phyloP scores from a whole-genome alignment of 2,329 filamentous ascomycete species.

The Xylaria sp. region DNA sequence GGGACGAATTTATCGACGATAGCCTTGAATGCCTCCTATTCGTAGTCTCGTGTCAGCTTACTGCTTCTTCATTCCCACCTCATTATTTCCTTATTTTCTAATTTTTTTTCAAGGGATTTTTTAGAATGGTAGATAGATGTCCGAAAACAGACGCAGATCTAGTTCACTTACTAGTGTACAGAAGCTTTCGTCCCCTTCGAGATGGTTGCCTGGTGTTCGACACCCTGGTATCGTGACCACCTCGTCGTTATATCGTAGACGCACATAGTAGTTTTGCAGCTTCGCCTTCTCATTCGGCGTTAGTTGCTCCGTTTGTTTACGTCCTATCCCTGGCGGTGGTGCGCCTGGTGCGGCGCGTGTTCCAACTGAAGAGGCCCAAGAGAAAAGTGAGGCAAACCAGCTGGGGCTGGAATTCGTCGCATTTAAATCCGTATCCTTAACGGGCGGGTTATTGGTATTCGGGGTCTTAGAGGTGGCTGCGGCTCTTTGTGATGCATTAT shows the following conservation, averaged over 20 bases:
- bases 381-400: constrained; percentile 51
- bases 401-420: constrained; percentile 34
- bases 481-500: constrained; percentile 30
- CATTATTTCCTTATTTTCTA: background rate
- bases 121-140: background rate
- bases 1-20: constrained; percentile 94
- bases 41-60: constrained; percentile 3
- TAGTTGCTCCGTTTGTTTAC: constrained; percentile 68
- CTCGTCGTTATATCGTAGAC: constrained; percentile 89
- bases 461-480: background rate
- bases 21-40: constrained; percentile 84
- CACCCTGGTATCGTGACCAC: constrained; percentile 87
- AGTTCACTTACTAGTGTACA: constrained; percentile 78
- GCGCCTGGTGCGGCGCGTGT: constrained; percentile 44
- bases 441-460: constrained; percentile 32
- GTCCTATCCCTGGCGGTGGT: constrained; percentile 63
- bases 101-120: background rate
- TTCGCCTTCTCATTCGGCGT: constrained; percentile 65
- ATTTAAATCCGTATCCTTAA: constrained; percentile 19
- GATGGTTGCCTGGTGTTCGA: constrained; percentile 77
- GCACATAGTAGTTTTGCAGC: constrained; percentile 83
- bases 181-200: constrained; percentile 86
- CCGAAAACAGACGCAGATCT: background rate
- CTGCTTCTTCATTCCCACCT: background rate
- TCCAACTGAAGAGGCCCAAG: constrained; percentile 36